Evolutionary conservation across 2,329 filamentous ascomycete genomes (phyloP), one percentile per base, ranked within the genome.

Genomic region (Ophiocordyceps camponoti-rufipedis): DNA sequence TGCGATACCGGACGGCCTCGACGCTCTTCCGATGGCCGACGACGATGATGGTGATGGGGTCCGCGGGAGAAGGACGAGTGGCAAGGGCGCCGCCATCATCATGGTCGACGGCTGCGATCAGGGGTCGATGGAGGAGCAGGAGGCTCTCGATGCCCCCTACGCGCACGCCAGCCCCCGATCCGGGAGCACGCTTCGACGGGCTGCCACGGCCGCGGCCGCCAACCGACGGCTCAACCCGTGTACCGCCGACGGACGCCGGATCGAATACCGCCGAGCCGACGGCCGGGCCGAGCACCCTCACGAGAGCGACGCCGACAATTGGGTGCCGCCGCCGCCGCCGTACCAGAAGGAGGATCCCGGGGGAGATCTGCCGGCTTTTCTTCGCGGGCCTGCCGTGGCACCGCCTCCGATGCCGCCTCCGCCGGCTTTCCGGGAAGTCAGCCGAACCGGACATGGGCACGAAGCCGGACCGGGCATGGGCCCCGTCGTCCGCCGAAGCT

Each of bases 221-320:
- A 86, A 78, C 52, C 77, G 82, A 46, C 73, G 76, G 23, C 71
- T 82, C 43, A 71, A 85, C 51, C 77, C 76, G 51, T 65, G 71
- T 43, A 64, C 75, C 39, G 62, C 72, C 45, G 64, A 72, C 52
- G 63, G 68, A 53, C 65, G 75, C 1, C 69, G 63, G 38, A 69
- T 78, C 42, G 64, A 79, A 52, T 83, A 82, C 56, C 74, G 78
- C 41, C 73, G 80, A 42, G 80, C 81, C 13, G 80, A 85, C 59
- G 78, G 80, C 7, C 70, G 79, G 40, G 69, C 74, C 40, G 81
- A 88, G 54, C 72, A 86, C 52, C 85, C 85, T 4, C 84, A 91
- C 58, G 85, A 91, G 60, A 89, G 84, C 50, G 85, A 91, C 57
- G 84, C 85, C 4, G 85, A 91, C 54, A 85, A 88, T 53, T 93